A percentile compares a stretch with the other conserved stretches of the same genome.
phyloP scores from a whole-genome alignment of 768 basidiomycete genomes.

The Lanmaoa rubissima region DNA sequence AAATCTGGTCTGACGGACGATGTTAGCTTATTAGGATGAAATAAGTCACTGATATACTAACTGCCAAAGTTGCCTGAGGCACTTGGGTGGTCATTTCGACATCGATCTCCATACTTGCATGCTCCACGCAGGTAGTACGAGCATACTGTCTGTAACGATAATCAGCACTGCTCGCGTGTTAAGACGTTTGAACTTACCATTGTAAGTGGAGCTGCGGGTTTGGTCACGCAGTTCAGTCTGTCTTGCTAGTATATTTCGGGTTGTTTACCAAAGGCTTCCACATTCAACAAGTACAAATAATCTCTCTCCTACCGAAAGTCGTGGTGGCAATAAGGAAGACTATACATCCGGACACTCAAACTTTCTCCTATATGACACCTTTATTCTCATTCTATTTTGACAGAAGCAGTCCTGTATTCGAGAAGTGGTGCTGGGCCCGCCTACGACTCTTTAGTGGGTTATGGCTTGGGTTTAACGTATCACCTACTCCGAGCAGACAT shows the following conservation, averaged over 20 bases:
- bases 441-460: not conserved
- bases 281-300: slow-evolving; percentile 21
- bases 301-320: not conserved
- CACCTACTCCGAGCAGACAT: not conserved
- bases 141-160: slow-evolving; percentile 48
- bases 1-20: slow-evolving; percentile 37
- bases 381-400: not conserved
- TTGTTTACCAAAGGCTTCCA: slow-evolving; percentile 12
- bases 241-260: not conserved
- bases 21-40: slow-evolving; percentile 13
- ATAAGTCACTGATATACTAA: slow-evolving; percentile 34
- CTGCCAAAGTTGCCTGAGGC: slow-evolving; percentile 47
- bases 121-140: slow-evolving; percentile 59
- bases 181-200: slow-evolving; percentile 15
- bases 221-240: not conserved
- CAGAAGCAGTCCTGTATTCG: not conserved
- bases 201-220: not conserved
- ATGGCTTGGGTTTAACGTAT: not conserved
- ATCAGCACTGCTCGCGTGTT: not conserved
- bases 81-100: slow-evolving; percentile 63
- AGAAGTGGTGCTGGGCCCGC: not conserved
- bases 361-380: not conserved
- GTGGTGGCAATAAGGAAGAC: not conserved
- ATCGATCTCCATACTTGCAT: slow-evolving; percentile 64
- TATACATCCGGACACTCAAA: not conserved